Base-by-base conservation (phyloP, 495 filamentous ascomycete genomes). In the Penicillium manginii region DNA sequence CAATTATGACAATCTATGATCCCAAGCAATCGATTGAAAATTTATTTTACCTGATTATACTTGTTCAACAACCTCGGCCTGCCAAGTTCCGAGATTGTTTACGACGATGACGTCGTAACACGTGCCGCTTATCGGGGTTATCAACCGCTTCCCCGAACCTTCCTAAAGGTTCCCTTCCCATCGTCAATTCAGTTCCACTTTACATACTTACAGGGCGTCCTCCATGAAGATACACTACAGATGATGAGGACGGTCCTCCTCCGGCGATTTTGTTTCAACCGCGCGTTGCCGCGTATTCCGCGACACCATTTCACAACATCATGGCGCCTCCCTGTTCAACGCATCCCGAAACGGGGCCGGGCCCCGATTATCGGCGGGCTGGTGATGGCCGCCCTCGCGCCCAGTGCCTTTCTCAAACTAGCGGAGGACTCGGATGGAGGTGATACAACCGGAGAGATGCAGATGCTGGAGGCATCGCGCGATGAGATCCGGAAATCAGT, bases 391-490 rank as follows among this genome's bases (percentile, higher is more conserved):
- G 74, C 81, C 3, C 68, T 91, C 50, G 83, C 78, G 21, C 87
- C 87, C 3, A 83, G 78, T 14, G 89, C 86, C 3, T 96, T 97
- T 65, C 79, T 96, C 35, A 75, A 84, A 58, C 66, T 96, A 22
- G 85, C 86, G 2, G 89, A 92, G 66, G 75, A 86, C 57, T 82
- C 85, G 26, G 79, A 87, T 65, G 74, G 65, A 39, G 79, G 83
- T 52, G 85, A 85, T 26, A 84, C 86, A 63, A 96, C 91, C 4
- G 80, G 82, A 32, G 92, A 97, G 74, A 81, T 82, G 75, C 87
- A 90, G 57, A 96, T 96, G 92, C 83, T 96, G 19, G 84, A 91
- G 66, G 85, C 81, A 5, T 96, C 93, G 31, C 79, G 88, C 42
- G 77, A 84, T 40, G 93, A 96, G 72, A 83, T 96, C 29, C 80